Percentiles rank a stretch among this genome's conserved stretches.
phyloP scores from a whole-genome alignment of 2,329 filamentous ascomycete genomes.

The Diaporthe citriasiana region DNA sequence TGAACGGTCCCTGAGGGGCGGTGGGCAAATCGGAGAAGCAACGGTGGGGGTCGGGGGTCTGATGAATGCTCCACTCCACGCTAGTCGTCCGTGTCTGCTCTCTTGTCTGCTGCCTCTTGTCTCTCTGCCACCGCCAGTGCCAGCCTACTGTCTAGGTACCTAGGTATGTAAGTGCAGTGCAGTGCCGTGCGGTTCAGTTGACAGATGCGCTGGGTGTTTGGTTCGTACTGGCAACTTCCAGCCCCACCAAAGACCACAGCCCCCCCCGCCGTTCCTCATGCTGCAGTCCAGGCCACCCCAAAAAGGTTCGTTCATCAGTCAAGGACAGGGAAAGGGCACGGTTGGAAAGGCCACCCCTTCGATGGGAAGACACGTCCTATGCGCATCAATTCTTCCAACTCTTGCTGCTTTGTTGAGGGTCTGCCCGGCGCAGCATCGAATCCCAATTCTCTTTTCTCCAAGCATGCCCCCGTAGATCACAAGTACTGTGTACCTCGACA shows the following conservation, averaged over 20 bases:
- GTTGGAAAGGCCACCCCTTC: not conserved
- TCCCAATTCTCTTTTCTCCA: not conserved
- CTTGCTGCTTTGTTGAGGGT: slow-evolving; percentile 25
- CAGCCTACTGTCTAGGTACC: no score
- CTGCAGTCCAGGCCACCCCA: slow-evolving; percentile 1
- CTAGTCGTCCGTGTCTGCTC: slow-evolving; percentile 19
- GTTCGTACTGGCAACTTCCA: slow-evolving; percentile 30
- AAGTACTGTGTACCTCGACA: slow-evolving; percentile 7
- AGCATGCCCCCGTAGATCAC: not conserved
- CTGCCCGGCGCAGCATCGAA: slow-evolving; percentile 3
- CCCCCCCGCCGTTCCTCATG: not conserved
- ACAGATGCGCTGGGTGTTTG: not conserved
- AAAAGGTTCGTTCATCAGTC: not conserved
- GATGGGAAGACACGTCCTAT: not conserved
- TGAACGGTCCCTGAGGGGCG: slow-evolving; percentile 30
- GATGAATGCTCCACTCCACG: slow-evolving; percentile 12
- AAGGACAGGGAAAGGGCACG: not conserved
- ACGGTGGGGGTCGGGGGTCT: slow-evolving; percentile 30
- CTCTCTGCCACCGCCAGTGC: not conserved
- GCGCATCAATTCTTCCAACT: not conserved
- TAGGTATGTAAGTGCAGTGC: no score
- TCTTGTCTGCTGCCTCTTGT: not conserved
- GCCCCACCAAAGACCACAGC: slow-evolving; percentile 23
- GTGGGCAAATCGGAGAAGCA: slow-evolving; percentile 33
- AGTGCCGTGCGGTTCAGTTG: not conserved